These are phyloP conservation scores for Diaporthe nobilis DNA, from an alignment of 2,329 filamentous ascomycete genomes.

Conservation along the genomic window DNA sequence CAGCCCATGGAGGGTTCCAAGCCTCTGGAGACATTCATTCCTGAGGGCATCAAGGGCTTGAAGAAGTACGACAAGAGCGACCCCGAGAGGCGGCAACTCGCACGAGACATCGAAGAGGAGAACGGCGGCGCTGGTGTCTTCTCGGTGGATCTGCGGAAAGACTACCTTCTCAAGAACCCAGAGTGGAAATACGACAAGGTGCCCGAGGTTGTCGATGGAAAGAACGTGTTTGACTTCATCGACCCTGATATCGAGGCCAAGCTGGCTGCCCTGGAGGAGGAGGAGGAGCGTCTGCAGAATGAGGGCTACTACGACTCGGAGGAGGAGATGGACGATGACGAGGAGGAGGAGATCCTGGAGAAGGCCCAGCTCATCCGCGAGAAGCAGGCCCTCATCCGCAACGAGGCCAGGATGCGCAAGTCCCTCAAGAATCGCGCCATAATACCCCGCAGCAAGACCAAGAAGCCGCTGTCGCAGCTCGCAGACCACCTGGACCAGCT, in stretches of 20 bases:
- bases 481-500: constrained; percentile 87
- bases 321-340: constrained; percentile 84
- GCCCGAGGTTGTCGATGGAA: constrained; percentile 93
- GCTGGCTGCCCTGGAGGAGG: constrained; percentile 90
- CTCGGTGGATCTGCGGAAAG: constrained; percentile 91
- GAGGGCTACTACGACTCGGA: constrained; percentile 96
- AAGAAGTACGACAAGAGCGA: constrained; percentile 94
- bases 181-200: constrained; percentile 98
- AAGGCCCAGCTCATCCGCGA: constrained; percentile 97
- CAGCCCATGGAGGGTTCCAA: constrained; percentile 86
- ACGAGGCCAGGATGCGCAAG: constrained; percentile 96
- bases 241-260: constrained; percentile 97
- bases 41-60: constrained; percentile 82
- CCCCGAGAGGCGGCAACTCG: constrained; percentile 84
- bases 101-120: constrained; percentile 90
- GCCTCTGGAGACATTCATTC: constrained; percentile 84
- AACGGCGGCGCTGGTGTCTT: constrained; percentile 96
- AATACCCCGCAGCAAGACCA: constrained; percentile 85
- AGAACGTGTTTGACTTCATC: constrained; percentile 97
- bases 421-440: constrained; percentile 96
- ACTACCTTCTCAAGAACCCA: constrained; percentile 88
- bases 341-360: constrained; percentile 87
- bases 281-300: constrained; percentile 92
- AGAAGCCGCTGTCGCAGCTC: constrained; percentile 89
- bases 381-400: constrained; percentile 92